phyloP scores from a whole-genome alignment of 768 basidiomycete species.

The Leccinum rimulosum region DNA sequence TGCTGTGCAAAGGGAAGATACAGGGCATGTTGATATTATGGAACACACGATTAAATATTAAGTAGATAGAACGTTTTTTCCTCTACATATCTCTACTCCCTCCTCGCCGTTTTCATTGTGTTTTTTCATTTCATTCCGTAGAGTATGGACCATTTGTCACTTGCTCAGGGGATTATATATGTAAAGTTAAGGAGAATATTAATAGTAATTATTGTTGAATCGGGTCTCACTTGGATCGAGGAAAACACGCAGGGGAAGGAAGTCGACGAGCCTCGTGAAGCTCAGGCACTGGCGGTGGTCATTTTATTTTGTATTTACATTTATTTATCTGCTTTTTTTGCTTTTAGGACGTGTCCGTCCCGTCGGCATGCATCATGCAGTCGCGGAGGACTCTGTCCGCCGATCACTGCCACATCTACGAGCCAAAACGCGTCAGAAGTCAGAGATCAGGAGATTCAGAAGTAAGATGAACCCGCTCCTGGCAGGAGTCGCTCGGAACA shows the following conservation, averaged over 20 bases:
- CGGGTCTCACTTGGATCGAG: background rate
- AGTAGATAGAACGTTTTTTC: constrained; percentile 8
- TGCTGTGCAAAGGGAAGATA: constrained; percentile 2
- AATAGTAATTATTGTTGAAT: background rate
- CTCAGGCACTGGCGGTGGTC: background rate
- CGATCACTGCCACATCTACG: background rate
- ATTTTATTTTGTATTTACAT: background rate
- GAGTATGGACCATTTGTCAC: constrained; percentile 29
- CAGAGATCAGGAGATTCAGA: background rate
- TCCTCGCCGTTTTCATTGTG: background rate
- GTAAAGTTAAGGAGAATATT: constrained; percentile 22
- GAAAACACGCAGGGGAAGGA: background rate
- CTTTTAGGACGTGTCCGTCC: background rate
- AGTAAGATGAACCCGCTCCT: background rate
- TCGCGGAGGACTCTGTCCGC: background rate
- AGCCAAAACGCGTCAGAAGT: background rate
- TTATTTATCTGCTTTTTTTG: background rate
- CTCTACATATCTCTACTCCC: background rate
- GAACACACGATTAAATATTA: constrained; percentile 14
- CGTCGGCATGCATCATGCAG: background rate
- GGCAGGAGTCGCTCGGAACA: background rate
- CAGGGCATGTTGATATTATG: constrained; percentile 1
- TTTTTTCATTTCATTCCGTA: constrained; percentile 17
- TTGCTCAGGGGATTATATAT: constrained; percentile 21
- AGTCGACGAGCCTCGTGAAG: background rate